Base-by-base conservation (phyloP, 345 rosid genomes). In the Populus davidiana region DNA sequence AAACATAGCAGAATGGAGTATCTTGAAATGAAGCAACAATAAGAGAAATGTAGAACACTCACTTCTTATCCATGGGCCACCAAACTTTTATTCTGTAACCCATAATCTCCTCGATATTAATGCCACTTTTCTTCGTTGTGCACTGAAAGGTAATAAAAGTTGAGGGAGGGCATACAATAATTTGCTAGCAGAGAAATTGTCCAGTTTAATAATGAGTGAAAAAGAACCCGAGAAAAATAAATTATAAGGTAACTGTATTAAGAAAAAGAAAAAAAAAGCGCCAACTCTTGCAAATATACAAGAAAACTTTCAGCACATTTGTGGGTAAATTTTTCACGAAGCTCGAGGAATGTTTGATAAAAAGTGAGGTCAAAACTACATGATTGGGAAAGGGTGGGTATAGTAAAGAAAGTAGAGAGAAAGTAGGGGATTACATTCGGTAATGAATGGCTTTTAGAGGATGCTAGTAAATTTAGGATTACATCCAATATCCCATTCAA, bases 1-100 rank as follows among this genome's bases (percentile, higher is more conserved):
- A 74, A 31, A 5, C 44, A 2, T 43, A 43, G 52, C 68, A 23
- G 20, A 73, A 21, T 74, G 64, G 56, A 62, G 69, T 50, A 62
- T 8, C 18, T 43, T 44, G 52, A 62, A 38, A 27, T 56, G 18
- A 14, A 62, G 25, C 8, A 62, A 62, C 23, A 25, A 25, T 14
- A 54, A 20, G 31, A 21, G 20, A 44, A 56, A 29, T 17, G 29
- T 18, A 5, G 25, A 27, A 49, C 29, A 80, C 96, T 92, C 85
- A 96, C 99, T 83, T 71, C 88, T 96, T 96, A 85, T 96, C 99
- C 99, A 96, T 80, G 72, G 99, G 99, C 99, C 98, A 93, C 99
- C 99, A 96, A 56, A 96, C 94, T 79, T 96, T 91, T 87, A 96
- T 85, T 86, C 88, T 87, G 85, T 85, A 83, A 78, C 98, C 99